Percentiles rank a stretch among this genome's conserved stretches.
phyloP scores from a whole-genome alignment of 768 basidiomycete genomes.

The Trametes coccinea region DNA sequence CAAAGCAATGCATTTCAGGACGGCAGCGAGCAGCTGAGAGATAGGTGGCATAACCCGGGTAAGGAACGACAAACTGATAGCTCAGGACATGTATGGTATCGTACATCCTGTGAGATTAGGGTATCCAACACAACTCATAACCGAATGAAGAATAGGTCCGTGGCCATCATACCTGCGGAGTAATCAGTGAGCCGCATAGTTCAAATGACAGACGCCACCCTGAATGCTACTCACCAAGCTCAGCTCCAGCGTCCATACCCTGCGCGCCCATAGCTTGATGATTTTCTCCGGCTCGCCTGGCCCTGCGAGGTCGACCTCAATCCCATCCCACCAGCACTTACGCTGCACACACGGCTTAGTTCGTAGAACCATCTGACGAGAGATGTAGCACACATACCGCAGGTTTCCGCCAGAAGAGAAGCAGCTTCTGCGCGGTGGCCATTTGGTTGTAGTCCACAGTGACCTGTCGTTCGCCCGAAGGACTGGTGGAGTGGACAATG shows the following conservation, averaged over 20 bases:
- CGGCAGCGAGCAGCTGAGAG: too few species aligned
- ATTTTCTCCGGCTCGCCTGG: conserved; percentile 49
- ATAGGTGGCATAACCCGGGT: too few species aligned
- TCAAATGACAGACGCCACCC: neutral
- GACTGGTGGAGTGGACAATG: conserved; percentile 63
- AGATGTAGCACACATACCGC: conserved; percentile 64
- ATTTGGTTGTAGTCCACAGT: conserved; percentile 91
- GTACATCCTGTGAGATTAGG: conserved; percentile 21
- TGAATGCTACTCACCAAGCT: conserved; percentile 66
- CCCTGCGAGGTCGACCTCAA: conserved; percentile 81
- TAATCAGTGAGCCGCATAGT: neutral
- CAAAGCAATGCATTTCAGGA: too few species aligned
- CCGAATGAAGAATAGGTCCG: neutral
- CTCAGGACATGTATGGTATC: conserved; percentile 9
- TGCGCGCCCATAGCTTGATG: conserved; percentile 93
- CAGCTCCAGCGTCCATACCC: conserved; percentile 98
- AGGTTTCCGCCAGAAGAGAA: conserved; percentile 98
- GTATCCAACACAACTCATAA: conserved; percentile 17
- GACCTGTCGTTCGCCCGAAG: conserved; percentile 66
- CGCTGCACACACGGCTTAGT: conserved; percentile 51
- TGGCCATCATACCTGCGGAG: conserved; percentile 20
- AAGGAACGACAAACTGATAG: neutral
- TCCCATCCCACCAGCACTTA: conserved; percentile 99
- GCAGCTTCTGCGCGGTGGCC: conserved; percentile 94
- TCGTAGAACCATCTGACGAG: neutral